Base-by-base conservation (phyloP, 768 basidiomycete species). In the Nevesoporus exiguus region DNA sequence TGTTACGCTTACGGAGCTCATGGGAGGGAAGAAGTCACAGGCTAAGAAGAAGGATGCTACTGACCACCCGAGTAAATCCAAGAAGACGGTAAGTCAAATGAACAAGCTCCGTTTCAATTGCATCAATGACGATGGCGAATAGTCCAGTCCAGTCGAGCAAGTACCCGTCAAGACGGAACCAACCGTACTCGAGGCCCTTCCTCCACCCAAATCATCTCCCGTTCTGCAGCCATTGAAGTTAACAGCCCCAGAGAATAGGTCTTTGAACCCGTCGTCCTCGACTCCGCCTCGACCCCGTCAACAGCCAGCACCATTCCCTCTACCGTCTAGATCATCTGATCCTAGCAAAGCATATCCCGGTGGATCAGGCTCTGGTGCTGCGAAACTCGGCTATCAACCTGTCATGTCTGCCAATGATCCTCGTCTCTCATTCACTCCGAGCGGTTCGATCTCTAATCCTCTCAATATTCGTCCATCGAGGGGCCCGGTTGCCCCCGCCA, bases 391-490 rank as follows among this genome's bases (percentile, higher is more conserved):
- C 43, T 69, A 71, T 55, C 57, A 60, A 21, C 66, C 65, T 22
- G 29, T 70, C 44, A 70, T 48, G 13, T 69, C 71, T 19, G 63
- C 69, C 15, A 67, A 31, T 29, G 69, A 70, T 41, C 59, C 60
- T 24, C 64, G 65, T 3, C 51, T 77, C 22, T 74, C 72, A 2
- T 74, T 72, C 55, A 74, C 77, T 31, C 61, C 74, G n/a, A 60
- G 69, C 7, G 76, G 76, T 11, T 73, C 80, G 9, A 63, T 74
- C 24, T 75, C 72, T 0, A 85, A 85, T 62, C 82, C 83, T 22
- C 65, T 85, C 37, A 74, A 73, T 44, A 84, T 85, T 49, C 73
- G 76, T 24, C 80, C 84, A 14, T 79, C 82, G 14, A 60, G 63
- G 45, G 47, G n/a, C n/a, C n/a, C n/a, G n/a, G n/a, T n/a, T 44